Evolutionary conservation across 306 rosid genomes (phyloP).

Genomic region (Citrullus colocynthis): DNA sequence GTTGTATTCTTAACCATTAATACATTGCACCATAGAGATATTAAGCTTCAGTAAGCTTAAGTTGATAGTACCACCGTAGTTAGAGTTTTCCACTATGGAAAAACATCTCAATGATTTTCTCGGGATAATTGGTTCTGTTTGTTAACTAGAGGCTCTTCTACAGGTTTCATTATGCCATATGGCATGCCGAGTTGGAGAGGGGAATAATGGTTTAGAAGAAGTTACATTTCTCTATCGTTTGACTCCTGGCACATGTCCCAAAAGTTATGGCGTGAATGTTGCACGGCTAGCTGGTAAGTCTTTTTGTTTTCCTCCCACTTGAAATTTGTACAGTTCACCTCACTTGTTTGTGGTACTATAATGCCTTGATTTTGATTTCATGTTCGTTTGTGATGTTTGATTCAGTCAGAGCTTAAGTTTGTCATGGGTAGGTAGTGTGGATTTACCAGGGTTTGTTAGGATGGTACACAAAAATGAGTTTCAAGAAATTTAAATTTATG

Average conservation of each 20-base stretch:
- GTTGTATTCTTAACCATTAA: not conserved
- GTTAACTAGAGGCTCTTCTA: slow-evolving; percentile 11
- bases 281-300: slow-evolving; percentile 82
- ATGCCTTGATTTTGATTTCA: not conserved
- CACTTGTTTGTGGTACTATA: not conserved
- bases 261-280: slow-evolving; percentile 93
- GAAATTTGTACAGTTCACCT: not conserved
- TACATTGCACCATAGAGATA: not conserved
- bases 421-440: not conserved
- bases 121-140: slow-evolving; percentile 13
- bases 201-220: slow-evolving; percentile 59
- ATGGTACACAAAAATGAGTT: not conserved
- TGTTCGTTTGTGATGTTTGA: not conserved
- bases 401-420: not conserved
- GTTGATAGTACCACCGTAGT: not conserved
- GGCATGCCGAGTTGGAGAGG: slow-evolving; percentile 87
- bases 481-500: not conserved
- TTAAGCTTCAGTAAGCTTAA: not conserved
- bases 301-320: not conserved
- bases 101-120: not conserved
- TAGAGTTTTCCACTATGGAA: not conserved
- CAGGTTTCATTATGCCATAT: slow-evolving; percentile 84
- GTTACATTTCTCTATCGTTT: slow-evolving; percentile 87
- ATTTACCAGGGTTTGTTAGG: not conserved
- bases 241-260: slow-evolving; percentile 83